phyloP scores from a whole-genome alignment of 192 early-diverging fungal species.

The Coemansia sp. region DNA sequence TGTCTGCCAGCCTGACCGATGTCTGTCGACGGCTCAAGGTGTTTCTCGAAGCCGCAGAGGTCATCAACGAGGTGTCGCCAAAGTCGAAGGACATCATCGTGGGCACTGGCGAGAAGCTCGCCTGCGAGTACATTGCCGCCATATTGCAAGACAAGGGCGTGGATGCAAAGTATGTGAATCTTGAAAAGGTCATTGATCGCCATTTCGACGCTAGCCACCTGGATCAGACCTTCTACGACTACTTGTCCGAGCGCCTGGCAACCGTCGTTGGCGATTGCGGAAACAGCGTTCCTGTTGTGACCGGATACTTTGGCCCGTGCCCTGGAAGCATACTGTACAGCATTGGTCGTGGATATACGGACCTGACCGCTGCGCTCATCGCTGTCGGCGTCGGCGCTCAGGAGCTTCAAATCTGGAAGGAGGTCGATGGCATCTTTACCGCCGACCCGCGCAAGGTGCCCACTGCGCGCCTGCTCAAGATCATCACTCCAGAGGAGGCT shows the following conservation, averaged over 20 bases:
- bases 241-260: conserved; percentile 70
- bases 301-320: conserved; percentile 96
- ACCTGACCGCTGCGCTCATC: conserved; percentile 91
- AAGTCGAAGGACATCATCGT: conserved; percentile 94
- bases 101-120: conserved; percentile 89
- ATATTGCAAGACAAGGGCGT: conserved; percentile 77
- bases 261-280: conserved; percentile 58
- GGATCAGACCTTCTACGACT: conserved; percentile 97
- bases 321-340: conserved; percentile 87
- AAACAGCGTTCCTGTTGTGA: conserved; percentile 84
- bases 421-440: conserved; percentile 99
- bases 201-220: conserved; percentile 75
- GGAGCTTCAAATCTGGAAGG: conserved; percentile 99
- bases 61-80: conserved; percentile 96
- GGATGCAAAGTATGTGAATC: conserved; percentile 78
- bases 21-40: conserved; percentile 75
- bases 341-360: conserved; percentile 97
- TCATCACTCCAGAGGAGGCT: conserved; percentile 97
- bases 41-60: conserved; percentile 91
- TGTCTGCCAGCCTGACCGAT: conserved; percentile 63
- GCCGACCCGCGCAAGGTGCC: conserved; percentile 97
- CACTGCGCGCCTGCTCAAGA: conserved; percentile 74
- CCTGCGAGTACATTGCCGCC: conserved; percentile 84
- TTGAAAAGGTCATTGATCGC: conserved; percentile 80
- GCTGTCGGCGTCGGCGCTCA: conserved; percentile 84